These are phyloP conservation scores for Cajanus cajan DNA, from an alignment of 306 rosid species.

Conservation along the genomic window DNA sequence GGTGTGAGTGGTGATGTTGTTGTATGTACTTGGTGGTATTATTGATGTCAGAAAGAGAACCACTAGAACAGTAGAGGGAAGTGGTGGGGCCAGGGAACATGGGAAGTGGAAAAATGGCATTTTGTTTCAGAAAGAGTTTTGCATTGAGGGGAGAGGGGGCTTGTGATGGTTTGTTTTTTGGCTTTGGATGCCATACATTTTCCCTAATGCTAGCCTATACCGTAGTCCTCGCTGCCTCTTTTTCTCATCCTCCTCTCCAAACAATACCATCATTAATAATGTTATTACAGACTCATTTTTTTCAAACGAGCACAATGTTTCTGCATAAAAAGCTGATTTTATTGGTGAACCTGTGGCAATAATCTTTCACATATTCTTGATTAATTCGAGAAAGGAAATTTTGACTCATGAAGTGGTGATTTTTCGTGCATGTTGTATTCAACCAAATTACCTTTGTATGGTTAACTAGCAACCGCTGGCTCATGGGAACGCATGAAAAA, in stretches of 20 bases:
- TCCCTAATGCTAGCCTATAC: constrained; percentile 51
- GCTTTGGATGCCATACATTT: constrained; percentile 47
- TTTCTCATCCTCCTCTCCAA: background rate
- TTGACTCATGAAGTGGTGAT: background rate
- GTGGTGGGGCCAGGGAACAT: constrained; percentile 43
- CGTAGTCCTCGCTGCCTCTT: constrained; percentile 40
- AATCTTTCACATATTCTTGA: background rate
- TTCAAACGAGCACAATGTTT: background rate
- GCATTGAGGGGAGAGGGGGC: constrained; percentile 34
- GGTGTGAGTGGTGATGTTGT: constrained; percentile 31
- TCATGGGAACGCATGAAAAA: background rate
- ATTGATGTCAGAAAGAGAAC: constrained; percentile 38
- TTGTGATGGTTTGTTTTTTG: constrained; percentile 41
- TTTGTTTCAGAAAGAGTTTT: constrained; percentile 32
- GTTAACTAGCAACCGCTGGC: background rate
- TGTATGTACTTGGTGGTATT: constrained; percentile 23
- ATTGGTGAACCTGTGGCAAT: background rate
- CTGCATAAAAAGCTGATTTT: background rate
- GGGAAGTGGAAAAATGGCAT: constrained; percentile 40
- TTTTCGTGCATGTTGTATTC: too few species aligned
- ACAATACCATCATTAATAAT: background rate
- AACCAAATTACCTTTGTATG: background rate
- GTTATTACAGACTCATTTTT: too few species aligned
- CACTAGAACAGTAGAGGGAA: constrained; percentile 40
- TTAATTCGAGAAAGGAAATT: background rate